Conservation (phyloP, 116 monocot genomes). For the Iris pallida region DNA sequence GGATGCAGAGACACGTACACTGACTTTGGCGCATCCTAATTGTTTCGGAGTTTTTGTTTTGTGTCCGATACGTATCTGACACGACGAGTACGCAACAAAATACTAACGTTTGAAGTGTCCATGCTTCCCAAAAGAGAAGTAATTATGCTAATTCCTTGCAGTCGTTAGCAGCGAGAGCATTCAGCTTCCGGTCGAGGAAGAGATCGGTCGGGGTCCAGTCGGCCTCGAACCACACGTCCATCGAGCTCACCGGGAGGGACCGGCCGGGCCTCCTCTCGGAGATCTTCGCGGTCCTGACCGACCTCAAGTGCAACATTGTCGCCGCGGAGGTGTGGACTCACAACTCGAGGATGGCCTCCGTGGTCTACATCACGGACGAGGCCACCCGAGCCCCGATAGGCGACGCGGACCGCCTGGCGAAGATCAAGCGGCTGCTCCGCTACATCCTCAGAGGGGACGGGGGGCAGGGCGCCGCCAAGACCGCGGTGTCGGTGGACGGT, state of each 20-base stretch:
- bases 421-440: conserved; percentile 54
- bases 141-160: too few species aligned
- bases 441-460: conserved; percentile 55
- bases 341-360: conserved; percentile 72
- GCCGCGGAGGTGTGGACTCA: conserved; percentile 85
- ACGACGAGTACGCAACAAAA: too few species aligned
- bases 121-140: too few species aligned
- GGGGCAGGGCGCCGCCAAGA: conserved; percentile 23
- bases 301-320: conserved; percentile 74
- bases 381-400: conserved; percentile 36
- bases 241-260: conserved; percentile 71
- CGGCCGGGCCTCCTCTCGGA: conserved; percentile 82
- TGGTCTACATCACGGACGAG: conserved; percentile 71
- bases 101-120: too few species aligned
- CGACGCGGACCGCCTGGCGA: conserved; percentile 44
- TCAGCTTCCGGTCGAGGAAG: conserved; percentile 26
- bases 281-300: conserved; percentile 65
- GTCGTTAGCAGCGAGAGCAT: conserved; percentile 54
- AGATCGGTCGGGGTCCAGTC: conserved; percentile 55
- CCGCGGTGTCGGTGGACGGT: conserved; percentile 30
- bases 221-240: conserved; percentile 48
- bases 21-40: too few species aligned
- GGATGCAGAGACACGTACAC: too few species aligned
- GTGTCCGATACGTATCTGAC: too few species aligned
- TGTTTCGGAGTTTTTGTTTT: too few species aligned